Base-by-base conservation (phyloP, 257 asterid genomes). In the Fraxinus anomala region DNA sequence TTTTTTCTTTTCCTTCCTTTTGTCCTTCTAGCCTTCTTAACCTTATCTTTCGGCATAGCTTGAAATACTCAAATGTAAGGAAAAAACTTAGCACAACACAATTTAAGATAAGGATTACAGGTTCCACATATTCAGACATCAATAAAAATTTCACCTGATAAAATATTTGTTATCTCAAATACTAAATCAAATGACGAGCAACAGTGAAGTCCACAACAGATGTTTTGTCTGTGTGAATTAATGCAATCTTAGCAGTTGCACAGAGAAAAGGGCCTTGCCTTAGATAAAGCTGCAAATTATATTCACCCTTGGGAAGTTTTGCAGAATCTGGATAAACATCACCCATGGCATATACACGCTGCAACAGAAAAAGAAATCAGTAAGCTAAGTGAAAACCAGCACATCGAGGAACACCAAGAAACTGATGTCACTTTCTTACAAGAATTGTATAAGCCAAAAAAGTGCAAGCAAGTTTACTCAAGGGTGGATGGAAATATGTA, bases 301-400 rank as follows among this genome's bases (percentile, higher is more conserved):
- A 93, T 80, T 95, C 98, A 77, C 98, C 99, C 96, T 93, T 95
- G 30, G 99, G 98, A 85, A 95, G 91, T 84, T 90, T 93, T 30
- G 91, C 87, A 19, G 83, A 66, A 8, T 85, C 87, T 73, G 99
- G 99, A 90, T 95, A 95, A 78, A 93, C 99, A 81, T 95, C 99
- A 80, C 99, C 99, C 92, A 81, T 81, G 76, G 97, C 85, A 85
- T 88, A 84, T 66, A 93, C 94, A 72, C 98, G 96, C 99, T 95
- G 85, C 88, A 90, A 34, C 73, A 54, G 82, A 67, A 54, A 82
- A 44, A 26, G 72, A 75, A 77, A 80, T 73, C 2, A 74, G 79
- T 80, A 83, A 80, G 76, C 42, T 69, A 67, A 67, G 40, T 28
- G 33, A 49, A 68, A 59, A 72, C 77, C 69, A 78, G 74, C 77